Percentiles rank a stretch among this genome's conserved stretches.
Evolutionary conservation across 2,329 filamentous ascomycete genomes (phyloP).

Genomic region (Calonectria leucothoes): DNA sequence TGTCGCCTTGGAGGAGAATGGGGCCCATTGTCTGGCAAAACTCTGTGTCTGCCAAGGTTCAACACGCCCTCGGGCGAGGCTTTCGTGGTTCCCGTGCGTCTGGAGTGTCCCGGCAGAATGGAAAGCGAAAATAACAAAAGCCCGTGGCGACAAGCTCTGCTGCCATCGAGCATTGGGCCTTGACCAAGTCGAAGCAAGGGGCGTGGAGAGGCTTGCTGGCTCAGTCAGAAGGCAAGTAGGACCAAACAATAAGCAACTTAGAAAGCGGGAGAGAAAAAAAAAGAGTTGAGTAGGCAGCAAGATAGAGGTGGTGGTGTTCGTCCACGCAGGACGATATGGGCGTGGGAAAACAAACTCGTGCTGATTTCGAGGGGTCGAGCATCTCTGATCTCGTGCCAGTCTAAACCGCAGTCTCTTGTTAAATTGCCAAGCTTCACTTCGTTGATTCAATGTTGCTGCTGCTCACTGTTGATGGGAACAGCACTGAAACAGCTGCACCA

Average conservation of each 20-base stretch:
- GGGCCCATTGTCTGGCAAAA: background rate
- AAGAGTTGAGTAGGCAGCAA: background rate
- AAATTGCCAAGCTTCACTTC: background rate
- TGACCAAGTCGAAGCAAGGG: background rate
- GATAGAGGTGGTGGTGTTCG: background rate
- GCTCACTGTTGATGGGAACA: background rate
- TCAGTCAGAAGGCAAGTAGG: background rate
- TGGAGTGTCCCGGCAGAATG: slow-evolving; percentile 10
- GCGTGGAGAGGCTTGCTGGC: background rate
- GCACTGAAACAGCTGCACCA: background rate
- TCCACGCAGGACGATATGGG: background rate
- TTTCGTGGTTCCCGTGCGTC: slow-evolving; percentile 7
- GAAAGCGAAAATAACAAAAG: slow-evolving; percentile 9
- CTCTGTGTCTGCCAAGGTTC: background rate
- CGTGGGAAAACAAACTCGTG: background rate
- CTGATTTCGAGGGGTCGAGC: background rate
- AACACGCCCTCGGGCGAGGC: slow-evolving; percentile 3
- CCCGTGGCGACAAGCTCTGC: background rate
- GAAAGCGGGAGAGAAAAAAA: no score
- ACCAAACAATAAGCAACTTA: background rate
- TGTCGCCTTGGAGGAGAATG: background rate
- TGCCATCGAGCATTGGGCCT: background rate
- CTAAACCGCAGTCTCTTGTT: background rate
- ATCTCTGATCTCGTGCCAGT: background rate
- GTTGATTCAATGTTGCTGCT: background rate